Conservation (phyloP, 1,139 yeast species). For the Suhomyces ambrosiae region DNA sequence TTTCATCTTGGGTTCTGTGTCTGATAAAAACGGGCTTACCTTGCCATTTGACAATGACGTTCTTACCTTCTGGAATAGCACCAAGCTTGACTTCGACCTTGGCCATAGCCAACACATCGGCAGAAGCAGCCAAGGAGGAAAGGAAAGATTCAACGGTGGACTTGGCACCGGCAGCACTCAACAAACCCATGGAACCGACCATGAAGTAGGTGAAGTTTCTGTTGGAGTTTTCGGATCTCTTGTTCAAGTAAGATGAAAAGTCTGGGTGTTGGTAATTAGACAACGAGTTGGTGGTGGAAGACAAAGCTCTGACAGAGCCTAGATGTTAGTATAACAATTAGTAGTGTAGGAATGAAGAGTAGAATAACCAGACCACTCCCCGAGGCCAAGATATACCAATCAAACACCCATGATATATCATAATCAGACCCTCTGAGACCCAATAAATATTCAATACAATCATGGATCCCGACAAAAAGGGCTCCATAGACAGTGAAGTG, state of each 20-base stretch:
- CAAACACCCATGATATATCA: too few relatives aligned
- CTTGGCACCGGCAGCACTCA: conserved; percentile 96
- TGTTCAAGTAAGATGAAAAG: conserved; percentile 78
- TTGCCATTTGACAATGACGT: conserved; percentile 98
- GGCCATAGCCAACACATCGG: conserved; percentile 99
- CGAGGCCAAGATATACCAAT: too few relatives aligned
- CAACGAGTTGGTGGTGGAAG: conserved; percentile 53
- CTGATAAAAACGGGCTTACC: conserved; percentile 99
- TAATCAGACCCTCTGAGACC: too few relatives aligned
- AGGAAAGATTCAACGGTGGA: conserved; percentile 96
- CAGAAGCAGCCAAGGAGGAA: conserved; percentile 94
- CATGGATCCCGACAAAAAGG: too few relatives aligned
- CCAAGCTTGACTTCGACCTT: conserved; percentile 96
- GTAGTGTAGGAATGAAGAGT: neutral
- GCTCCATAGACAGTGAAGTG: too few relatives aligned
- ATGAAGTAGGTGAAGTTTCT: conserved; percentile 94
- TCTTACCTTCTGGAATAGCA: conserved; percentile 96
- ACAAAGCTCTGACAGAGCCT: conserved; percentile 33
- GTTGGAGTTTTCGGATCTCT: conserved; percentile 66
- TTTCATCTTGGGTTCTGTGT: conserved; percentile 94
- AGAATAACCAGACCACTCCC: neutral
- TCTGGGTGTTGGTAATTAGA: conserved; percentile 93
- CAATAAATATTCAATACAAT: too few relatives aligned
- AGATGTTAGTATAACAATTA: conserved; percentile 17
- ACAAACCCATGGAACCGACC: conserved; percentile 95